A percentile compares a stretch with the other conserved stretches of the same genome.
Conservation (phyloP, 495 filamentous ascomycete genomes). For the Penicillium alfredii region DNA sequence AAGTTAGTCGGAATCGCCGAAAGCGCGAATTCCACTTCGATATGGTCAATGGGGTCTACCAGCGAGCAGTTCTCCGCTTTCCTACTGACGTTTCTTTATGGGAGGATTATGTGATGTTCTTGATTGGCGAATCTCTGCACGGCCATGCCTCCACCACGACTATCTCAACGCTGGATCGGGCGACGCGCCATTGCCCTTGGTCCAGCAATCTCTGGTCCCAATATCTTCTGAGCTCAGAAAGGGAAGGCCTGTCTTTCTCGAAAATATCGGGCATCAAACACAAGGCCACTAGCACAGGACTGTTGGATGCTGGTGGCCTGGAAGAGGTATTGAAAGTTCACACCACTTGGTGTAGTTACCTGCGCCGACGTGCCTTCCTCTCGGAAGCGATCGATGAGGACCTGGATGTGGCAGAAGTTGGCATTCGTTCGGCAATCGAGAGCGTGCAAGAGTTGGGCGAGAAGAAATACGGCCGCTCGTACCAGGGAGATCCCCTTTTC, state of each 20-base stretch:
- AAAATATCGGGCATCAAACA: constrained; percentile 87
- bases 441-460: constrained; percentile 72
- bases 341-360: constrained; percentile 85
- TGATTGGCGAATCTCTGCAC: constrained; percentile 46
- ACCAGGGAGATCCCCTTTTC: constrained; percentile 78
- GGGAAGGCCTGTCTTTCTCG: constrained; percentile 63
- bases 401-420: constrained; percentile 85
- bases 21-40: constrained; percentile 52
- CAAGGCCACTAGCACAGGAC: constrained; percentile 73
- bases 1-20: constrained; percentile 54
- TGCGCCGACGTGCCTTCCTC: constrained; percentile 76
- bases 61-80: constrained; percentile 65
- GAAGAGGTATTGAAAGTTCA: constrained; percentile 83
- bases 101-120: constrained; percentile 74
- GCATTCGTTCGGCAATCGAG: constrained; percentile 76
- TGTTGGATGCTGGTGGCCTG: constrained; percentile 70
- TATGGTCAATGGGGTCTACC: constrained; percentile 67
- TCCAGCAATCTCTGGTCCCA: constrained; percentile 87
- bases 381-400: constrained; percentile 77
- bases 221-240: constrained; percentile 76
- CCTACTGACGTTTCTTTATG: constrained; percentile 66
- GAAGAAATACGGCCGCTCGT: constrained; percentile 67
- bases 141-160: constrained; percentile 31
- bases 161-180: constrained; percentile 60
- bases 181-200: constrained; percentile 85